Conservation (phyloP, 2,329 filamentous ascomycete genomes). For the Penicillium psychrosexuale region DNA sequence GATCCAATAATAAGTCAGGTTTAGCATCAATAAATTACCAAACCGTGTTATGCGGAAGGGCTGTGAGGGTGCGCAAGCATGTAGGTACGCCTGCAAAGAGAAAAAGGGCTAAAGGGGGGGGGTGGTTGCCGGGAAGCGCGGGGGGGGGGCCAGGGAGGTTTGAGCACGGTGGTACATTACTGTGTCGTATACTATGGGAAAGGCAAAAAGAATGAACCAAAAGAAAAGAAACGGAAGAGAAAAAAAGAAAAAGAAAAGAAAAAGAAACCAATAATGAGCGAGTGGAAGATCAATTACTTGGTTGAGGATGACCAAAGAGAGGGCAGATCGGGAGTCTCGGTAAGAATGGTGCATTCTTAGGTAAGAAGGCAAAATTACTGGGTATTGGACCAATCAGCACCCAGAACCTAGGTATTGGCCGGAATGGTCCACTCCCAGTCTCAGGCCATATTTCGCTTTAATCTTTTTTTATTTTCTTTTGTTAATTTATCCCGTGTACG, state of each 20-base stretch:
- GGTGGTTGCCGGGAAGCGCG: conserved; percentile 3
- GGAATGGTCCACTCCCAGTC: conserved; percentile 1
- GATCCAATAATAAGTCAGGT: conserved; percentile 35
- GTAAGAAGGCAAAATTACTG: conserved; percentile 10
- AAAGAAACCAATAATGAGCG: conserved; percentile 1
- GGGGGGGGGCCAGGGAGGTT: conserved; percentile 15
- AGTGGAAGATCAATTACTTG: conserved; percentile 18
- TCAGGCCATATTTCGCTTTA: not conserved
- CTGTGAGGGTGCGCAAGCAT: conserved; percentile 19
- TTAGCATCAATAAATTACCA: conserved; percentile 19
- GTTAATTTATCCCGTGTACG: conserved; percentile 11
- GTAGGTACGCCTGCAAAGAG: conserved; percentile 18
- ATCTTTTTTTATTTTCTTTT: not conserved
- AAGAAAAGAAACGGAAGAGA: conserved; percentile 10
- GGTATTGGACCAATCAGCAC: not conserved
- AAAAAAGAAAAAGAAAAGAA: not conserved
- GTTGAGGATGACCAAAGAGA: conserved; percentile 1
- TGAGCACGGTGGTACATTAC: conserved; percentile 28
- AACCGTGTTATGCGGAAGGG: conserved; percentile 12
- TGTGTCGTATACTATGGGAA: conserved; percentile 14
- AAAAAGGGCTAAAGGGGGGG: conserved; percentile 20
- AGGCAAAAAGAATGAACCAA: conserved; percentile 30
- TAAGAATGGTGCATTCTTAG: conserved; percentile 19
- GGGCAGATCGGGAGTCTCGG: conserved; percentile 14
- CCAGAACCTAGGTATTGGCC: not conserved